A percentile compares a stretch with the other conserved stretches of the same genome.
Evolutionary conservation across 768 basidiomycete genomes (phyloP).

Genomic region (Leccinum olivaceopallidum): DNA sequence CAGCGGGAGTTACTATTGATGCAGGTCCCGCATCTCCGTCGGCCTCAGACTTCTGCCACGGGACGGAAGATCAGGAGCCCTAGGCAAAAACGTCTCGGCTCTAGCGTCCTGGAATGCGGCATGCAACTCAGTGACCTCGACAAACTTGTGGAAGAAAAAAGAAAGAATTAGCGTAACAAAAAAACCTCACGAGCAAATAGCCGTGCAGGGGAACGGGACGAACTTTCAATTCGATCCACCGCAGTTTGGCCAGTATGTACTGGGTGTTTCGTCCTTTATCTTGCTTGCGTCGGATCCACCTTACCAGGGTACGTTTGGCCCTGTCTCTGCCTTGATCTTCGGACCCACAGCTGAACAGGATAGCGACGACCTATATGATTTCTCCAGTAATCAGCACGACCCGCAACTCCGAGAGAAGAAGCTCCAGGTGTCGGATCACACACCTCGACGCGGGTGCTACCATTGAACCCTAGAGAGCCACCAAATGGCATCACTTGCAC

Average conservation of each 20-base stretch:
- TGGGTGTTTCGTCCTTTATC: slow-evolving; percentile 28
- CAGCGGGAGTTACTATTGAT: background rate
- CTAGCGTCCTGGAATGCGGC: slow-evolving; percentile 33
- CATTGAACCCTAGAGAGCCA: slow-evolving; percentile 22
- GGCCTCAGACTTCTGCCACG: background rate
- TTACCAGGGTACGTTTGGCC: slow-evolving; percentile 31
- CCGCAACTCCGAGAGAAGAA: background rate
- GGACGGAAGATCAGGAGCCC: slow-evolving; percentile 26
- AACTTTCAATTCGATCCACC: slow-evolving; percentile 30
- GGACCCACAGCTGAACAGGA: slow-evolving; percentile 10
- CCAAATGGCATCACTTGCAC: slow-evolving; percentile 17
- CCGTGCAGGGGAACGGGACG: background rate
- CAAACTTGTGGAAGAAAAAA: slow-evolving; percentile 22
- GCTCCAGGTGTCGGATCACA: background rate
- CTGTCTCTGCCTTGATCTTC: slow-evolving; percentile 32
- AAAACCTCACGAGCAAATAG: background rate
- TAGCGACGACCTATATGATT: slow-evolving; percentile 28
- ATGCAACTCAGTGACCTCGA: slow-evolving; percentile 28
- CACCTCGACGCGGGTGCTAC: slow-evolving; percentile 33
- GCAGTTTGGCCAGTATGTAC: slow-evolving; percentile 30
- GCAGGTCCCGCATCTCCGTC: background rate
- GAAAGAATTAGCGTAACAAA: background rate
- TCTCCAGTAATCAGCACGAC: background rate
- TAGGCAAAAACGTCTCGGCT: slow-evolving; percentile 30
- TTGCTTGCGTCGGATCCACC: slow-evolving; percentile 32